phyloP scores from a whole-genome alignment of 768 basidiomycete species.

The Boletellus ananiceps region DNA sequence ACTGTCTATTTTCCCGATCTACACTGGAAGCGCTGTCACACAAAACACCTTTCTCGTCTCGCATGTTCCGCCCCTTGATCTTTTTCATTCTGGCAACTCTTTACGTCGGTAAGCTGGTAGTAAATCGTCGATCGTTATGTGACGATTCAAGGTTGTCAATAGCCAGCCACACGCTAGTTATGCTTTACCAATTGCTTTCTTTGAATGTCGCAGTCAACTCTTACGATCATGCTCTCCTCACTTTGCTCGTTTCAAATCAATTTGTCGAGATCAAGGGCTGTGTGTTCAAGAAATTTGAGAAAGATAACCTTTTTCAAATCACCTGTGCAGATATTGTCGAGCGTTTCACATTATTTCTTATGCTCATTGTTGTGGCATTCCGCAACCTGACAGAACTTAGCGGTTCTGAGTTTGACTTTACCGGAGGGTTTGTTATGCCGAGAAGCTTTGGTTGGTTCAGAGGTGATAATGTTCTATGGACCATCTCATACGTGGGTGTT shows the following conservation, averaged over 20 bases:
- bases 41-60: slow-evolving; percentile 52
- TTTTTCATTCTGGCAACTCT: slow-evolving; percentile 79
- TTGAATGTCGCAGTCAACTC: slow-evolving; percentile 98
- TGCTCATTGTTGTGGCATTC: slow-evolving; percentile 88
- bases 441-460: slow-evolving; percentile 82
- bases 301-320: slow-evolving; percentile 97
- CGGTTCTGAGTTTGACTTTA: slow-evolving; percentile 81
- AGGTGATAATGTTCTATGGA: slow-evolving; percentile 76
- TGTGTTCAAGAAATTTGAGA: slow-evolving; percentile 99
- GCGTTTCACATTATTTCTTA: slow-evolving; percentile 85
- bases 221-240: slow-evolving; percentile 92
- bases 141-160: neutral
- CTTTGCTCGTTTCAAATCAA: slow-evolving; percentile 93
- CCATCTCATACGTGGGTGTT: slow-evolving; percentile 78
- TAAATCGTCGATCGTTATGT: neutral
- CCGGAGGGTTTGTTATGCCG: slow-evolving; percentile 66
- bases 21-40: slow-evolving; percentile 74
- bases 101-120: slow-evolving; percentile 65
- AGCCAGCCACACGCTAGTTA: slow-evolving; percentile 91
- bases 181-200: slow-evolving; percentile 92
- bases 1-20: slow-evolving; percentile 92
- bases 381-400: slow-evolving; percentile 93
- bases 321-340: slow-evolving; percentile 99
- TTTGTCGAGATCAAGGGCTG: slow-evolving; percentile 99
- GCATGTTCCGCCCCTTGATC: slow-evolving; percentile 72